Conservation (phyloP, 2,329 filamentous ascomycete genomes). For the Apiospora pterosperma region DNA sequence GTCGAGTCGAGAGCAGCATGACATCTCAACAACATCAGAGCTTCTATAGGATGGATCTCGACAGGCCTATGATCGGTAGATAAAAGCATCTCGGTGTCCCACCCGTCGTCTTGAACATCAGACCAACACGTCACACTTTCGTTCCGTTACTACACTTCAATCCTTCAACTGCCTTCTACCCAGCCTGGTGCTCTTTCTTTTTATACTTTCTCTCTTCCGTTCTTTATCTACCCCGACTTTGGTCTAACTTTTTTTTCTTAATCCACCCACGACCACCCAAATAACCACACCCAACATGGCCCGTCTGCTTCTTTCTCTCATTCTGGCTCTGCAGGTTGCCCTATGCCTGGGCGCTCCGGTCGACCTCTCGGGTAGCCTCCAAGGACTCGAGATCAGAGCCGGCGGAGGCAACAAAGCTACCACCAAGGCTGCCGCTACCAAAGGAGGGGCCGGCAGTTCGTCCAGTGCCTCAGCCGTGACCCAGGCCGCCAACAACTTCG, state of each 20-base stretch:
- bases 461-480: constrained; percentile 3
- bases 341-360: background rate
- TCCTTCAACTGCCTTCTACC: background rate
- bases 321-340: background rate
- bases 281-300: background rate
- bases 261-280: too few relatives aligned
- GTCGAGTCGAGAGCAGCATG: background rate
- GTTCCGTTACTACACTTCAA: background rate
- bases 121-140: background rate
- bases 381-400: background rate
- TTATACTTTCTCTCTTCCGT: background rate
- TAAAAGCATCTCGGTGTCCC: background rate
- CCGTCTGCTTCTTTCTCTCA: background rate
- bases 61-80: background rate
- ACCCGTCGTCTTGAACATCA: background rate
- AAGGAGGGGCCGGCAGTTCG: background rate
- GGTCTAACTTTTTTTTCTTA: background rate
- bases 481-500: constrained; percentile 11
- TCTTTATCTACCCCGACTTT: background rate
- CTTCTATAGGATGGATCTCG: background rate
- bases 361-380: background rate
- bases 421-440: background rate
- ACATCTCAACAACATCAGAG: background rate
- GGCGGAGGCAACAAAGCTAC: background rate
- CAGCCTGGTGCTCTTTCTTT: background rate